Evolutionary conservation across 2,329 filamentous ascomycete species (phyloP).

Genomic region (Coniochaeta ligniaria): DNA sequence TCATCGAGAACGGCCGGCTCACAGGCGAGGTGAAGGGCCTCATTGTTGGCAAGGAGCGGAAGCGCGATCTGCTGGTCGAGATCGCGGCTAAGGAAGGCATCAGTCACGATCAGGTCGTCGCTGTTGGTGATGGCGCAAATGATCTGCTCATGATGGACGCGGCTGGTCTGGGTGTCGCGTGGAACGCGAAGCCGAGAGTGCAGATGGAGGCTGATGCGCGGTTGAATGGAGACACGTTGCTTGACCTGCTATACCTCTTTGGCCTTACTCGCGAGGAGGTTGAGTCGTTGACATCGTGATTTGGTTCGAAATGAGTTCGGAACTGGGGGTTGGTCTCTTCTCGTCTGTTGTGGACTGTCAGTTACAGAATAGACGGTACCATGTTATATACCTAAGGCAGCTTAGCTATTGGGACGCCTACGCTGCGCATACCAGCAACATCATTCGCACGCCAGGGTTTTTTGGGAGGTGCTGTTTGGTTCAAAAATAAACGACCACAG

Average conservation of each 20-base stretch:
- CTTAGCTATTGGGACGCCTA: no score
- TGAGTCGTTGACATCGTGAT: constrained; percentile 28
- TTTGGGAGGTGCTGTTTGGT: no score
- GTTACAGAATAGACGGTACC: neutral
- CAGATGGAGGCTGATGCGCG: constrained; percentile 69
- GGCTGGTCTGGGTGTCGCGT: constrained; percentile 72
- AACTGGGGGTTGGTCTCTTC: neutral
- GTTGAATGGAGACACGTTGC: constrained; percentile 62
- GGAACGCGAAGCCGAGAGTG: constrained; percentile 77
- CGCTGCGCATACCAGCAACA: neutral
- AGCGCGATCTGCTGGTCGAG: constrained; percentile 62
- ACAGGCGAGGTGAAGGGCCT: constrained; percentile 66
- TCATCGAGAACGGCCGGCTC: constrained; percentile 49
- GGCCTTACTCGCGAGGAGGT: constrained; percentile 64
- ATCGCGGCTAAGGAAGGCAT: constrained; percentile 64
- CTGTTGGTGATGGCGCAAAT: constrained; percentile 77
- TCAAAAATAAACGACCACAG: neutral
- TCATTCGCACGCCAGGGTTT: neutral
- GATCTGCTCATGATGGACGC: constrained; percentile 73
- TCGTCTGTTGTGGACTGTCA: neutral
- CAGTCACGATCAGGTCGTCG: constrained; percentile 58
- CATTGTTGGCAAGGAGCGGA: constrained; percentile 72
- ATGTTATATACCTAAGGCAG: neutral
- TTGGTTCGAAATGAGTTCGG: neutral
- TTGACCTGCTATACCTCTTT: constrained; percentile 68